phyloP scores from a whole-genome alignment of 2,329 filamentous ascomycete species.

The Diaporthe sp. region DNA sequence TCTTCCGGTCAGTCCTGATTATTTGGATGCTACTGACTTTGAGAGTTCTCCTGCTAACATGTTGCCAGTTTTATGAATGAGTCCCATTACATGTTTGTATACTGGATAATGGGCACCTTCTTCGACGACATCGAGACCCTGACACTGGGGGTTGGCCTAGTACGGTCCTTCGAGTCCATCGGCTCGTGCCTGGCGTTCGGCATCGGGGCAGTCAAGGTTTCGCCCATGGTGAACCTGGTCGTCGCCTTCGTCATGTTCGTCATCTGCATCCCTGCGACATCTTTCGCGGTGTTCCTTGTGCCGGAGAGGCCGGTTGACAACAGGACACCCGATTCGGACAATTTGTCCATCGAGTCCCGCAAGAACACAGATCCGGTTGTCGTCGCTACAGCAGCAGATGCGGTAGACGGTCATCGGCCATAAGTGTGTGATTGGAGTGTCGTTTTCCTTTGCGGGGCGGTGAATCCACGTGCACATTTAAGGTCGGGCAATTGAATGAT shows the following conservation, averaged over 20 bases:
- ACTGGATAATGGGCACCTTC: slow-evolving; percentile 65
- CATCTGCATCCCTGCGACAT: slow-evolving; percentile 56
- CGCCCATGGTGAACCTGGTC: slow-evolving; percentile 63
- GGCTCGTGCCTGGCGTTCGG: slow-evolving; percentile 63
- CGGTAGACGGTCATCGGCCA: slow-evolving; percentile 35
- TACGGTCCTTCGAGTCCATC: slow-evolving; percentile 64
- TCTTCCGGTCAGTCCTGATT: slow-evolving; percentile 56
- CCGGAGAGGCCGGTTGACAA: slow-evolving; percentile 52
- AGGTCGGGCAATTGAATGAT: background rate
- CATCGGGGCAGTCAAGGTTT: slow-evolving; percentile 60
- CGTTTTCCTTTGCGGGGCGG: background rate
- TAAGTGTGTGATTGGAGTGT: background rate
- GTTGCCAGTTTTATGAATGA: slow-evolving; percentile 61
- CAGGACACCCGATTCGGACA: slow-evolving; percentile 38
- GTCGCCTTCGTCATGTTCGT: slow-evolving; percentile 64
- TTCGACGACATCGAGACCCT: slow-evolving; percentile 65
- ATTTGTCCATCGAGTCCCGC: background rate
- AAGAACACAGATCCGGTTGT: slow-evolving; percentile 38
- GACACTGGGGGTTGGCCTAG: slow-evolving; percentile 62
- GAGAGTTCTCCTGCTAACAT: slow-evolving; percentile 7
- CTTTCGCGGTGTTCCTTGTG: slow-evolving; percentile 53
- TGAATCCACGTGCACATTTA: too few species aligned
- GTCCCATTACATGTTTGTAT: slow-evolving; percentile 65
- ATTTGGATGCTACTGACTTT: accelerated
- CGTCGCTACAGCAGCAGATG: slow-evolving; percentile 38